Conservation (phyloP, 306 rosid species). For the Malus sylvestris region DNA sequence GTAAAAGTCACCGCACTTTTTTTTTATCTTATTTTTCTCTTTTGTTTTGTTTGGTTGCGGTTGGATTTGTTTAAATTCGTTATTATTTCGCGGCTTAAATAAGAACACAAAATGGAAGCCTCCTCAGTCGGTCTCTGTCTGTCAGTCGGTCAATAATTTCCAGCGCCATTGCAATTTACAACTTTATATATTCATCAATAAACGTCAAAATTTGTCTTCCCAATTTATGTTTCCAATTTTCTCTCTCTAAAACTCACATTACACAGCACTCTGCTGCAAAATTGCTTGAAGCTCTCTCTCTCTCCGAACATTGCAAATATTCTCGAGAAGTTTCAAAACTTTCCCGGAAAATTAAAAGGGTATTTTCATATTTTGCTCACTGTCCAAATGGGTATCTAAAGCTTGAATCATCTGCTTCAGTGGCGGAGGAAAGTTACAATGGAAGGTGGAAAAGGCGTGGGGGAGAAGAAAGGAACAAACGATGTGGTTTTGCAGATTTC, state of each 20-base stretch:
- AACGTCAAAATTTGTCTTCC: background rate
- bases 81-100: background rate
- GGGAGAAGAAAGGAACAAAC: slow-evolving; percentile 34
- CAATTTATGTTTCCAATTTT: background rate
- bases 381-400: background rate
- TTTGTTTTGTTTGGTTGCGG: background rate
- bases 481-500: slow-evolving; percentile 53
- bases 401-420: background rate
- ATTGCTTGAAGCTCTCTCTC: background rate
- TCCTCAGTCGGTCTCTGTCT: background rate
- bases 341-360: background rate
- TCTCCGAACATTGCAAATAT: background rate
- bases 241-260: background rate
- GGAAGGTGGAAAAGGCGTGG: slow-evolving; percentile 27
- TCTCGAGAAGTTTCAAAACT: background rate
- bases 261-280: background rate
- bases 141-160: slow-evolving; percentile 7
- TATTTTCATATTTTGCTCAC: background rate
- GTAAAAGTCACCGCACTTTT: background rate
- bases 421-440: background rate
- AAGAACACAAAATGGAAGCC: background rate
- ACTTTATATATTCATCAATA: background rate
- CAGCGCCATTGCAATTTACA: background rate
- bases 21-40: background rate
- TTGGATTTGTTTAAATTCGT: background rate